A percentile compares a stretch with the other conserved stretches of the same genome.
Conservation (phyloP, 805 yeast species). For the Ogataea wickerhamii region DNA sequence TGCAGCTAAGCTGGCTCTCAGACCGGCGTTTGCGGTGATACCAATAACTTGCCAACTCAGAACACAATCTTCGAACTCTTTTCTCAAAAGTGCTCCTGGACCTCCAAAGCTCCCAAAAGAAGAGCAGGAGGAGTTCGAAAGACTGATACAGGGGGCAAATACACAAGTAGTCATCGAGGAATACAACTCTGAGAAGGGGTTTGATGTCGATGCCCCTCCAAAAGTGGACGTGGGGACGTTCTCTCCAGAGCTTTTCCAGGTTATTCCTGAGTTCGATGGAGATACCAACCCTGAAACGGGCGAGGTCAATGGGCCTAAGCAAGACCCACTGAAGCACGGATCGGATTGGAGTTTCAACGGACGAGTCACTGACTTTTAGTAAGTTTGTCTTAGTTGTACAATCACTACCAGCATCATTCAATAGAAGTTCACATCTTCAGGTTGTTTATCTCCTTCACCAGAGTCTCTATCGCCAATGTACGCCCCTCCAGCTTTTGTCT, state of each 20-base stretch:
- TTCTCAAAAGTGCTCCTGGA: conserved; percentile 30
- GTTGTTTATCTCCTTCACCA: conserved; percentile 7
- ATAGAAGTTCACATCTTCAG: conserved; percentile 1
- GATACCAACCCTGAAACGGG: conserved; percentile 91
- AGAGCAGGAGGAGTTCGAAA: conserved; percentile 89
- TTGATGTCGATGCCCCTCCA: conserved; percentile 29
- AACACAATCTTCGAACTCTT: conserved; percentile 5
- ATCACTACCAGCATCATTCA: too few relatives aligned
- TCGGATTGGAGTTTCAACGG: conserved; percentile 96
- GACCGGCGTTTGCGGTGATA: too few relatives aligned
- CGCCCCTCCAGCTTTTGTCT: conserved; percentile 19
- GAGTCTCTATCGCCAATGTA: conserved; percentile 4
- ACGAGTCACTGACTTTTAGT: conserved; percentile 86
- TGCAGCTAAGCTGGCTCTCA: too few relatives aligned
- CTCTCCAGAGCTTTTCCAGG: conserved; percentile 67
- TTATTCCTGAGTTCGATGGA: conserved; percentile 94
- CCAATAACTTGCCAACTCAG: too few relatives aligned
- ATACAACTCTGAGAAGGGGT: conserved; percentile 44
- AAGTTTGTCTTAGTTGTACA: too few relatives aligned
- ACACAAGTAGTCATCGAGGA: conserved; percentile 77
- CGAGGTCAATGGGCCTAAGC: conserved; percentile 96
- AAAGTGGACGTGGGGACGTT: conserved; percentile 57
- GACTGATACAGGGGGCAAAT: conserved; percentile 73
- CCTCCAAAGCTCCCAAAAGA: conserved; percentile 79
- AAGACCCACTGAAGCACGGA: conserved; percentile 81